phyloP scores from a whole-genome alignment of 169 alveolate genomes.

The Babesia sp. region DNA sequence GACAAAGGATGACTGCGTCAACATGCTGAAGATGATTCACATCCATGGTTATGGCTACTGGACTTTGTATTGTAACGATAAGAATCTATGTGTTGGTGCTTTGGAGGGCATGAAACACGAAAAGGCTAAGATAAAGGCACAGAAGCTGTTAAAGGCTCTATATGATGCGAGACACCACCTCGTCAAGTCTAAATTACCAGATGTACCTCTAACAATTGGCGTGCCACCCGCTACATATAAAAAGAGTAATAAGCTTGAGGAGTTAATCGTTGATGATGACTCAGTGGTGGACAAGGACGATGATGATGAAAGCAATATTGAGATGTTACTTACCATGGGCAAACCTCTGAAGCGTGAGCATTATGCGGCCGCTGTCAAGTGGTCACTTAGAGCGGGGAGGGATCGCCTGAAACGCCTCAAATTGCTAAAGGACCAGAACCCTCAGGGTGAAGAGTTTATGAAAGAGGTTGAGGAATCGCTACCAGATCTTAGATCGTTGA shows the following conservation, averaged over 20 bases:
- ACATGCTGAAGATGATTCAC: slow-evolving; percentile 82
- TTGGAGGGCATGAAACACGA: slow-evolving; percentile 77
- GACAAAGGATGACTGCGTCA: slow-evolving; percentile 77
- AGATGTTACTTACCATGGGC: slow-evolving; percentile 41
- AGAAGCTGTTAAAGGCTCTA: slow-evolving; percentile 74
- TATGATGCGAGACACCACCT: slow-evolving; percentile 50
- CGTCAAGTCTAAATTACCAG: slow-evolving; percentile 34
- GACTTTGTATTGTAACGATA: slow-evolving; percentile 82
- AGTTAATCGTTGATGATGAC: slow-evolving; percentile 28
- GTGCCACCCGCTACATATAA: background rate
- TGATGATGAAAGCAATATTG: slow-evolving; percentile 34
- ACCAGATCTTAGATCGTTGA: slow-evolving; percentile 20
- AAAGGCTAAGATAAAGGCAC: slow-evolving; percentile 74
- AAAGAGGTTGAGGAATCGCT: slow-evolving; percentile 37
- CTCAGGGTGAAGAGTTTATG: slow-evolving; percentile 40
- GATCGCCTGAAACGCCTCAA: slow-evolving; percentile 46
- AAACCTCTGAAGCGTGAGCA: slow-evolving; percentile 48
- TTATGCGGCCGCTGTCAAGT: slow-evolving; percentile 62
- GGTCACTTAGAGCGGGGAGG: slow-evolving; percentile 48
- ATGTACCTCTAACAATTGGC: slow-evolving; percentile 2
- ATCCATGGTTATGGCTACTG: slow-evolving; percentile 86
- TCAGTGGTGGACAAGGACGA: slow-evolving; percentile 38
- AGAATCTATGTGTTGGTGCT: slow-evolving; percentile 71
- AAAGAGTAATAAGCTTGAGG: slow-evolving; percentile 15
- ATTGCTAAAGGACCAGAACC: slow-evolving; percentile 32